A percentile compares a stretch with the other conserved stretches of the same genome.
These are phyloP conservation scores for Phaffomyces opuntiae DNA, from an alignment of 805 yeast genomes.

Conservation along the genomic window DNA sequence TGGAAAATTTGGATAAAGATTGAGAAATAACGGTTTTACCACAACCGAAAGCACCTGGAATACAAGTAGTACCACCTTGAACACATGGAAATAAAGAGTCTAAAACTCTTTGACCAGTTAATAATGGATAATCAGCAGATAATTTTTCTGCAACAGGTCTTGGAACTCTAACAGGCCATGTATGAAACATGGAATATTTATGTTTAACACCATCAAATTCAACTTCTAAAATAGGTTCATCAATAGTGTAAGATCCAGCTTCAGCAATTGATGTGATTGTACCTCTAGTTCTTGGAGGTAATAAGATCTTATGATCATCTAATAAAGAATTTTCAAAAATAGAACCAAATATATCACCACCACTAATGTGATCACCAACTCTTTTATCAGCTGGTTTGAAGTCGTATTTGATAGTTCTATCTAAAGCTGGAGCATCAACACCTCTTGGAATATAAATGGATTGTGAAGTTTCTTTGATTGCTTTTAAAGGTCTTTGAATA, in stretches of 20 bases:
- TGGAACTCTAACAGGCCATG: slow-evolving; percentile 99
- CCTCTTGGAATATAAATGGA: slow-evolving; percentile 99
- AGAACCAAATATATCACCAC: slow-evolving; percentile 95
- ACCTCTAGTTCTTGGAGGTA: slow-evolving; percentile 99
- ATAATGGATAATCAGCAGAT: slow-evolving; percentile 88
- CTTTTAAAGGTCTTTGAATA: slow-evolving; percentile 96
- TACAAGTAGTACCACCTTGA: slow-evolving; percentile 99
- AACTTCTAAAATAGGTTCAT: slow-evolving; percentile 83
- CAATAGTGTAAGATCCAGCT: slow-evolving; percentile 86
- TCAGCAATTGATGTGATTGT: slow-evolving; percentile 85
- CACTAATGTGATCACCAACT: slow-evolving; percentile 96
- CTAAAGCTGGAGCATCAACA: slow-evolving; percentile 92
- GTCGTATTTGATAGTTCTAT: slow-evolving; percentile 75
- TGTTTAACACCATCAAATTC: slow-evolving; percentile 86
- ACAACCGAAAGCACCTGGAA: slow-evolving; percentile 99
- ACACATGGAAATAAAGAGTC: slow-evolving; percentile 98
- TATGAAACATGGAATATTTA: slow-evolving; percentile 89
- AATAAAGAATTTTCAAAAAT: slow-evolving; percentile 91
- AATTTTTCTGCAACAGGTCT: slow-evolving; percentile 95
- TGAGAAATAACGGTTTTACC: slow-evolving; percentile 99
- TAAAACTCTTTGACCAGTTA: slow-evolving; percentile 98
- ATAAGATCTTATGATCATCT: slow-evolving; percentile 85
- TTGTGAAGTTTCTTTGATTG: slow-evolving; percentile 79
- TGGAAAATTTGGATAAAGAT: slow-evolving; percentile 93
- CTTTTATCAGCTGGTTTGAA: slow-evolving; percentile 72